Evolutionary conservation across 2,329 filamentous ascomycete genomes (phyloP).

Genomic region (Esteya vermicola): DNA sequence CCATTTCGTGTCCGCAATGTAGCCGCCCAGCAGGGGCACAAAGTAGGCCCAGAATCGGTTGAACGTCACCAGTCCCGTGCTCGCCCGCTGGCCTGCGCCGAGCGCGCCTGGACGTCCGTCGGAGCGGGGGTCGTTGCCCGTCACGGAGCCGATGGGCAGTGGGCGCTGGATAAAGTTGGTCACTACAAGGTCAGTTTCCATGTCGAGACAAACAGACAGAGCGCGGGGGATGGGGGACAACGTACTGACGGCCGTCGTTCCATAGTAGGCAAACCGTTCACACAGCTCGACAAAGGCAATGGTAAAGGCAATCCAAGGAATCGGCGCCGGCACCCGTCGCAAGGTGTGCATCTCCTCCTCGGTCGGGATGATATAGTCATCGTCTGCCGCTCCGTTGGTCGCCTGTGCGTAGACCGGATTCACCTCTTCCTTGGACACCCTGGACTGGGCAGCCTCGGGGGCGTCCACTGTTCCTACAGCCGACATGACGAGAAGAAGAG

Average conservation of each 20-base stretch:
- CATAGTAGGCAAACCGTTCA: slow-evolving; percentile 67
- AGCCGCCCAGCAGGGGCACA: slow-evolving; percentile 20
- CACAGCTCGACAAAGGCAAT: slow-evolving; percentile 60
- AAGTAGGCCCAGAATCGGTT: slow-evolving; percentile 42
- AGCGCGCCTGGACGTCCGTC: slow-evolving; percentile 34
- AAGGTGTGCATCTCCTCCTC: slow-evolving; percentile 46
- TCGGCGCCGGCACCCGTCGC: slow-evolving; percentile 46
- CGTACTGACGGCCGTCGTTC: slow-evolving; percentile 39
- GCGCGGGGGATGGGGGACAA: not conserved
- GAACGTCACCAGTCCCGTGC: slow-evolving; percentile 32
- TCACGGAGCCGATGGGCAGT: slow-evolving; percentile 37
- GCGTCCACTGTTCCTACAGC: not conserved
- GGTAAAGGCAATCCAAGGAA: slow-evolving; percentile 52
- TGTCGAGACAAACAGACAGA: not conserved
- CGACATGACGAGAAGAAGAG: not conserved
- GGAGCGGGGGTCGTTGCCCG: slow-evolving; percentile 27
- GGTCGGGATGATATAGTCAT: slow-evolving; percentile 27
- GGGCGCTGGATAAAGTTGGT: slow-evolving; percentile 47
- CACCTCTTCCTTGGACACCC: not conserved
- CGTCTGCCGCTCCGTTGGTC: not conserved
- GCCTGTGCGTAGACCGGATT: not conserved
- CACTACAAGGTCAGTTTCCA: slow-evolving; percentile 24
- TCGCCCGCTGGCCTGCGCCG: slow-evolving; percentile 42
- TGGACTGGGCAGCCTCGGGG: not conserved
- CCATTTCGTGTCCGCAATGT: slow-evolving; percentile 53